Evolutionary conservation across 768 basidiomycete species (phyloP).

Genomic region (Tylopilus subfusipes): DNA sequence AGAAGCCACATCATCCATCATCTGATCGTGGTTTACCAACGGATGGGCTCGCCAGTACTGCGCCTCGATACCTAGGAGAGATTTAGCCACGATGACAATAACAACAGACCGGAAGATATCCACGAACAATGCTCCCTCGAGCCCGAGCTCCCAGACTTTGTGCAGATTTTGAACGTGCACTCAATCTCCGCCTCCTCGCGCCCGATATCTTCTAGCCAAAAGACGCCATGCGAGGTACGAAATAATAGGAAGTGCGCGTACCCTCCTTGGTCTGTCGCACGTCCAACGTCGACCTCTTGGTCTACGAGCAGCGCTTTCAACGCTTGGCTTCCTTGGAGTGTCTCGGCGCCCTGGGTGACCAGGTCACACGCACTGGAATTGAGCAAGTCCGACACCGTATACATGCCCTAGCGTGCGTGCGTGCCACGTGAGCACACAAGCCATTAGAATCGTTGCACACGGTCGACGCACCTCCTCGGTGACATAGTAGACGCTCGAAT

Average conservation of each 20-base stretch:
- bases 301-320: slow-evolving; percentile 6
- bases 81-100: background rate
- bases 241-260: slow-evolving; percentile 20
- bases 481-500: slow-evolving; percentile 32
- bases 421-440: background rate
- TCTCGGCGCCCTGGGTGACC: slow-evolving; percentile 12
- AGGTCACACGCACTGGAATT: background rate
- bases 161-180: slow-evolving; percentile 25
- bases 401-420: slow-evolving; percentile 6
- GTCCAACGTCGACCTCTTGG: slow-evolving; percentile 16
- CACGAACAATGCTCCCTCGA: slow-evolving; percentile 26
- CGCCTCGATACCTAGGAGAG: slow-evolving; percentile 21
- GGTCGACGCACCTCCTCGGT: slow-evolving; percentile 26
- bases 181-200: slow-evolving; percentile 18
- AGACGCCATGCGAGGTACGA: slow-evolving; percentile 26
- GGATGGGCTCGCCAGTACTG: slow-evolving; percentile 27
- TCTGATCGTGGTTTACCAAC: too few relatives aligned
- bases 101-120: background rate
- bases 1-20: background rate
- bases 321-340: slow-evolving; percentile 4
- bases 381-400: slow-evolving; percentile 11
- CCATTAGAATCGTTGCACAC: background rate
- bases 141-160: background rate
- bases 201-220: slow-evolving; percentile 27
- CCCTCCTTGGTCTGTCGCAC: background rate